Conservation (phyloP, 495 filamentous ascomycete species). For the Achaetomiella virescens region DNA sequence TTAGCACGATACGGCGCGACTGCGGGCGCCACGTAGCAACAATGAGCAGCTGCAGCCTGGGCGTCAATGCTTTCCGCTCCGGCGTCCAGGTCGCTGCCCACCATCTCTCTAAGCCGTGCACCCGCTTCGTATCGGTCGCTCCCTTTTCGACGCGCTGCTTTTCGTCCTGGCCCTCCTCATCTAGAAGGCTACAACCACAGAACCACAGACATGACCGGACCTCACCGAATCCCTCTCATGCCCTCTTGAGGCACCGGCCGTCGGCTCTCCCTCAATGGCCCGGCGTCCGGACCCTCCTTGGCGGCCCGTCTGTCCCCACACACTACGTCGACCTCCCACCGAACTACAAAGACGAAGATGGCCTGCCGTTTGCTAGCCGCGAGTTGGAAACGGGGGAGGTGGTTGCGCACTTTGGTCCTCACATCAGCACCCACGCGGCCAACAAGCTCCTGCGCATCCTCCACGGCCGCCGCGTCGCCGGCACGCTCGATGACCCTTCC, state of each 20-base stretch:
- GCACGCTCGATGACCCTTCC: conserved; percentile 59
- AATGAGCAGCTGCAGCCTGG: conserved; percentile 26
- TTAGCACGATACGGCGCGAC: conserved; percentile 23
- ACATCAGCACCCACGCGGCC: conserved; percentile 44
- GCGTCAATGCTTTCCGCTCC: conserved; percentile 29
- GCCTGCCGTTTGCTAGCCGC: conserved; percentile 41
- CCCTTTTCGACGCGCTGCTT: conserved; percentile 15
- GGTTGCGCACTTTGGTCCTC: conserved; percentile 55
- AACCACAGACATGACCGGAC: background rate
- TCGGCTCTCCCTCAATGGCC: conserved; percentile 16
- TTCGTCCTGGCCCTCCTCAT: conserved; percentile 8
- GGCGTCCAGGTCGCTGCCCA: conserved; percentile 23
- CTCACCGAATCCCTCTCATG: background rate
- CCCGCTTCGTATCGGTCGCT: background rate
- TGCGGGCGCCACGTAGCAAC: conserved; percentile 17
- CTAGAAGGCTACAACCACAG: background rate
- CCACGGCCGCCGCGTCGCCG: conserved; percentile 67
- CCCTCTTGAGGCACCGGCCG: conserved; percentile 2
- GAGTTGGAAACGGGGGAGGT: conserved; percentile 51
- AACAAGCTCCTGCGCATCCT: conserved; percentile 63
- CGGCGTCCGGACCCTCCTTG: conserved; percentile 24
- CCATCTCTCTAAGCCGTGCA: conserved; percentile 15
- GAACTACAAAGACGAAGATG: conserved; percentile 39
- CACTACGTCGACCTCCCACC: conserved; percentile 43
- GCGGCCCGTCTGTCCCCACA: conserved; percentile 25